Evolutionary conservation across 139 green algal genomes (phyloP).

Genomic region (Picochlorum sp.): DNA sequence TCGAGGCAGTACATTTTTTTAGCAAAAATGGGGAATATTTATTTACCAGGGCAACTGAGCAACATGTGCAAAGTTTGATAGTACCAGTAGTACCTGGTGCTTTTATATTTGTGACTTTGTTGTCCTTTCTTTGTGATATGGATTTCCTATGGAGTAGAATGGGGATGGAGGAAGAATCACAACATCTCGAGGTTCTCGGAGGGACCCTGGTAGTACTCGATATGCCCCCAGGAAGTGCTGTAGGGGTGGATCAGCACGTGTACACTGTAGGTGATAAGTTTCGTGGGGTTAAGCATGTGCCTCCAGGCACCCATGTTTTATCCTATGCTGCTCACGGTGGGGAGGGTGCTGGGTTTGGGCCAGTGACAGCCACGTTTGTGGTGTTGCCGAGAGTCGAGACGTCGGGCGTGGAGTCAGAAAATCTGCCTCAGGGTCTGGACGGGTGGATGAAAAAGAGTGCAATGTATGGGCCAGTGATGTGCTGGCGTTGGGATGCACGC

Average conservation of each 20-base stretch:
- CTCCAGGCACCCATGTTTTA: conserved; percentile 71
- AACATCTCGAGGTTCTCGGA: conserved; percentile 37
- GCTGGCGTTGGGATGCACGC: conserved; percentile 40
- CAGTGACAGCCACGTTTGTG: conserved; percentile 17
- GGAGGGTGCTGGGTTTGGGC: conserved; percentile 23
- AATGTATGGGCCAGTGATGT: conserved; percentile 25
- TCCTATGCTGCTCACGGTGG: conserved; percentile 38
- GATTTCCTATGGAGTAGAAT: too few species aligned
- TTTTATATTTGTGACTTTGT: too few species aligned
- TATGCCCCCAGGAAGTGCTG: conserved; percentile 44
- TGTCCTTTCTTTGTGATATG: too few species aligned
- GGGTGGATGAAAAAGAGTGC: background rate
- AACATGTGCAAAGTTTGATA: too few species aligned
- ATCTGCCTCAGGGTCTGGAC: background rate
- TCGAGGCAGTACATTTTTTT: too few species aligned
- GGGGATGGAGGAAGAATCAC: too few species aligned
- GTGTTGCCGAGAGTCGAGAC: conserved; percentile 32
- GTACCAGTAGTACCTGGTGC: too few species aligned
- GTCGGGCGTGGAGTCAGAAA: background rate
- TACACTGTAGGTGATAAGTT: conserved; percentile 52
- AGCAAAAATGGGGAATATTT: too few species aligned
- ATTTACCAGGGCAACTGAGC: too few species aligned
- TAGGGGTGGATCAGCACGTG: conserved; percentile 78
- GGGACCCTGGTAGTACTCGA: conserved; percentile 62
- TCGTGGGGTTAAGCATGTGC: conserved; percentile 84